A percentile compares a stretch with the other conserved stretches of the same genome.
phyloP scores from a whole-genome alignment of 345 rosid species.

The Brassica incana region DNA sequence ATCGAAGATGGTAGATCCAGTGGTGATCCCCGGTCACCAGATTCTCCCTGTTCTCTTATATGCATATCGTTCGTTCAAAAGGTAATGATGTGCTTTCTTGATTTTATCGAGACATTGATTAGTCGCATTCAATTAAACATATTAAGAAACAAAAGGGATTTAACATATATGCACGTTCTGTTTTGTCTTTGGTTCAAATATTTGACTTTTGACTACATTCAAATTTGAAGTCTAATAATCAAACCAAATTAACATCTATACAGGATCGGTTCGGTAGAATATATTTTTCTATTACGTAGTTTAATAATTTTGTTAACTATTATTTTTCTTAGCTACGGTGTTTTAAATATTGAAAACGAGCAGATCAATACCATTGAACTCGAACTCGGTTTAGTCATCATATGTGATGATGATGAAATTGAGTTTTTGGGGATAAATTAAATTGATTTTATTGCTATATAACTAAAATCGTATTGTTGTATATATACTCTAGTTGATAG shows the following conservation, averaged over 20 bases:
- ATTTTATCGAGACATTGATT: background rate
- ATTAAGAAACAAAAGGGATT: background rate
- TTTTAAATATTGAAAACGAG: background rate
- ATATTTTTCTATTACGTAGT: background rate
- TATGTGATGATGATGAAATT: background rate
- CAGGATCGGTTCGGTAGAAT: background rate
- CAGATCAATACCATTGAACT: background rate
- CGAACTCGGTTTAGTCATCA: background rate
- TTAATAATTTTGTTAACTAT: background rate
- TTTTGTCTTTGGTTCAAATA: background rate
- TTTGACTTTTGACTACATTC: background rate
- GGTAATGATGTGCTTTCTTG: constrained; percentile 10
- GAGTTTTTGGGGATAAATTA: too few relatives aligned
- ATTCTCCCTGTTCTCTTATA: background rate
- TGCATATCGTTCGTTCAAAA: constrained; percentile 29
- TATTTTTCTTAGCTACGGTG: background rate
- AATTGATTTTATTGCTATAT: background rate
- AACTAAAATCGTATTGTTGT: background rate
- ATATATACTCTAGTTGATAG: constrained; percentile 31
- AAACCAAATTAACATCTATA: background rate
- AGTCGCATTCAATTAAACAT: background rate
- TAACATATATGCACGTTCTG: background rate
- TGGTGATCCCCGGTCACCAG: background rate
- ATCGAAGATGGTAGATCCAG: constrained; percentile 20
- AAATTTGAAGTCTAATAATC: background rate